Conservation (phyloP, 1,284 basidiomycete genomes). For the Rhodofomes roseus region DNA sequence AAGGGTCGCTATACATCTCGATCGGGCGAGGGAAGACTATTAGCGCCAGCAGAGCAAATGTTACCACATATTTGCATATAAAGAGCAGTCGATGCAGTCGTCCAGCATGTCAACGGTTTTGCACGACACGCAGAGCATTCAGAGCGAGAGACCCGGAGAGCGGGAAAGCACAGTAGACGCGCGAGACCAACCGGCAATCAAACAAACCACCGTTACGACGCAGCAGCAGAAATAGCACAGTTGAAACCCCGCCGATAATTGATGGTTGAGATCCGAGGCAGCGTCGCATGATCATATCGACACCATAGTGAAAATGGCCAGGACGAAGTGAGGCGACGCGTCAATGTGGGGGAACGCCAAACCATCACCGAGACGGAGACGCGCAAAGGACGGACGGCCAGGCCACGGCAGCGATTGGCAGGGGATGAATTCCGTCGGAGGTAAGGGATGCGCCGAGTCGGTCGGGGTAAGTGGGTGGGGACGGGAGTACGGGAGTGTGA, state of each 20-base stretch:
- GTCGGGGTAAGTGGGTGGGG: no score
- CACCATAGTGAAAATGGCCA: neutral
- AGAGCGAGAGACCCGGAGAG: neutral
- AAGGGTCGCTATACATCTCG: constrained; percentile 31
- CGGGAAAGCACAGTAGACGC: neutral
- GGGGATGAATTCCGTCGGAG: neutral
- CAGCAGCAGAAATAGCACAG: neutral
- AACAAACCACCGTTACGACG: neutral
- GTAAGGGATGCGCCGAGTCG: neutral
- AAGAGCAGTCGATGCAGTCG: neutral
- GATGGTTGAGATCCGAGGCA: neutral
- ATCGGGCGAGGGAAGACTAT: constrained; percentile 56
- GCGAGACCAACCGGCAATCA: neutral
- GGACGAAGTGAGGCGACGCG: neutral
- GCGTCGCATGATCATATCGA: neutral
- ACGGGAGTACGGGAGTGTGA: neutral
- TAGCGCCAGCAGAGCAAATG: neutral
- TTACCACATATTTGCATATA: neutral
- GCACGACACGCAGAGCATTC: neutral
- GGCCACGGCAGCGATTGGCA: neutral
- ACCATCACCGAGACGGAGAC: no score
- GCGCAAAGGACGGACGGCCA: no score
- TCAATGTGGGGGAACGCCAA: no score
- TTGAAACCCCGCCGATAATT: neutral
- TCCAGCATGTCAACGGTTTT: neutral